Evolutionary conservation across 2,329 filamentous ascomycete species (phyloP), one percentile per base, ranked within the genome.

Genomic region (Fonsecaea nubica): DNA sequence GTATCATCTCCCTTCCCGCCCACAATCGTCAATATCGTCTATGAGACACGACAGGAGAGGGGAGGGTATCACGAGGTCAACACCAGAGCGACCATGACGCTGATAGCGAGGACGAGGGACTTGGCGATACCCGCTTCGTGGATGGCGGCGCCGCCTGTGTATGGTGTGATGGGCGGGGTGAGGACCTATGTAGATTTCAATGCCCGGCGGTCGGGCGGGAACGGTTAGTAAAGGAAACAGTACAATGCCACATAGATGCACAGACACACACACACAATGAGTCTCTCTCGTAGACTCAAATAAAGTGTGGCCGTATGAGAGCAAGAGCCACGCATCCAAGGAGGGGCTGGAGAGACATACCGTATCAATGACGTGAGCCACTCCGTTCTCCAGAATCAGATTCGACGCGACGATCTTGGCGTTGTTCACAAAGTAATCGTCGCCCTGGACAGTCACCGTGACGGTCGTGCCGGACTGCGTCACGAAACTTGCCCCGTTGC

Each of bases 351-450:
- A 25, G 25, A 25, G 25, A 53, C 58, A n/a, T 61, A 61, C 58
- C 58, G 58, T 21, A 25, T 61, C 58, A 21, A 61, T 61, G 2
- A 61, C 32, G 15, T 61, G 58, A 53, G 58, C 58, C 8, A 61
- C 58, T 9, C 58, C 58, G 48, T 61, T 61, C 18, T 61, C 58
- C 15, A 61, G 32, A n/a, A 61, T 53, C n/a, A 61, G 58, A 35
- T 61, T 61, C 42, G 58, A 61, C 4, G 58, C 33, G 58, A 61
- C 18, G 3, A 61, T 61, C 45, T 53, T 61, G 50, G 58, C 58
- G 21, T 61, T 53, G 58, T 61, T 61, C 32, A 61, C 48, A 21
- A 61, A 61, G 58, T 61, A 61, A 30, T 61, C 58, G 12, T 53
- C 58, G 7, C 58, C 58, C 25, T 61, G 45, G 45, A 61, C 38